These are phyloP conservation scores for Fusarium phyllophilum DNA, from an alignment of 2,329 filamentous ascomycete species.

Conservation along the genomic window DNA sequence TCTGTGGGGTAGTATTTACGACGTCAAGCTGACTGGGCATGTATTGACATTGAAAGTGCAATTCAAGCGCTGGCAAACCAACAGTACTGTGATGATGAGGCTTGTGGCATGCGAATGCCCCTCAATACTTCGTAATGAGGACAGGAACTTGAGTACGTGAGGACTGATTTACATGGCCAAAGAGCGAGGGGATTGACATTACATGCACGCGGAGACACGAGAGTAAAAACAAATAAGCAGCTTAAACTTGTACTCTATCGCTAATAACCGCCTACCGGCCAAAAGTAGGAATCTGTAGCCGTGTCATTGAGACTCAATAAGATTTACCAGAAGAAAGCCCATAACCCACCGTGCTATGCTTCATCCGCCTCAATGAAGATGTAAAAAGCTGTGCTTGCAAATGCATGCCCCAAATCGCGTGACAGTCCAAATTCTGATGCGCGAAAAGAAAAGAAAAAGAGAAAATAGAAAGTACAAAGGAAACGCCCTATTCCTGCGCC, in stretches of 20 bases:
- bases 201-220: not conserved
- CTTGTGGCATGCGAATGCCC: not conserved
- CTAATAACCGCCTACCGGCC: not conserved
- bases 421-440: not conserved
- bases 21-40: not conserved
- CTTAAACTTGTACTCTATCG: slow-evolving; percentile 19
- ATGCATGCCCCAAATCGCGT: not conserved
- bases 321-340: not conserved
- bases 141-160: not conserved
- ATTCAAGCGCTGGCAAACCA: not conserved
- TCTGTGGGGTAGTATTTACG: not conserved
- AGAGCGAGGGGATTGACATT: not conserved
- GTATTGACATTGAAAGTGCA: not conserved
- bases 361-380: not conserved
- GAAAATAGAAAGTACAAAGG: not conserved
- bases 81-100: not conserved
- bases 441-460: not conserved
- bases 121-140: not conserved
- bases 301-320: not conserved
- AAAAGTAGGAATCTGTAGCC: not conserved
- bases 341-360: not conserved
- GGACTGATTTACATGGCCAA: not conserved
- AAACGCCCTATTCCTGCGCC: slow-evolving; percentile 13
- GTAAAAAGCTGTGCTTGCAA: not conserved
- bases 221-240: not conserved